phyloP scores from a whole-genome alignment of 2,329 filamentous ascomycete species.

The Ceratocystis alfenasii region DNA sequence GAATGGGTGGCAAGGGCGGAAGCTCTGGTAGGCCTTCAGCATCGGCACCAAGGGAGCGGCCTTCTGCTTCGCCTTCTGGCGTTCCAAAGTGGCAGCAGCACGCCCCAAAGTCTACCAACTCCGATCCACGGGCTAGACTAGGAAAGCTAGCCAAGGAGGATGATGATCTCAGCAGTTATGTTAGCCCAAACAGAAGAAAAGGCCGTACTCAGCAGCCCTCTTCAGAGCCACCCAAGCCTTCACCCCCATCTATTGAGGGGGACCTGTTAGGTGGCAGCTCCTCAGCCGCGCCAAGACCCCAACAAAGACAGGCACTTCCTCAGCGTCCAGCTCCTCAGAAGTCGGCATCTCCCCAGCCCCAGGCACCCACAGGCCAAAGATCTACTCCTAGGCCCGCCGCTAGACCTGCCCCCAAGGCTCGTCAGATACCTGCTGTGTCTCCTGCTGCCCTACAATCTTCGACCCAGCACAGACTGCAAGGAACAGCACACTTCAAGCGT shows the following conservation, averaged over 20 bases:
- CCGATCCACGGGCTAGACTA: constrained; percentile 39
- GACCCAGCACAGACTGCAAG: constrained; percentile 63
- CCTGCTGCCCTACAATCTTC: constrained; percentile 60
- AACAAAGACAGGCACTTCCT: constrained; percentile 31
- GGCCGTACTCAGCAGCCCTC: constrained; percentile 45
- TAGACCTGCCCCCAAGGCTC: constrained; percentile 31
- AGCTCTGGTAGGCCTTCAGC: constrained; percentile 14
- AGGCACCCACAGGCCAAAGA: neutral
- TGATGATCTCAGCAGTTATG: constrained; percentile 68
- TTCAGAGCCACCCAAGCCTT: constrained; percentile 30
- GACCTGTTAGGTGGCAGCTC: constrained; percentile 49
- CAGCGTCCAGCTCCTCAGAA: constrained; percentile 33
- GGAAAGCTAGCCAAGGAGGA: constrained; percentile 66
- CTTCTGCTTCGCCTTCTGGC: constrained; percentile 35
- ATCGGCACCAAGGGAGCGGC: constrained; percentile 24
- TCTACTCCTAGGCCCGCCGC: neutral
- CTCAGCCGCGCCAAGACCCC: constrained; percentile 27
- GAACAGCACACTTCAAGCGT: constrained; percentile 82
- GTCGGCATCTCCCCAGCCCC: constrained; percentile 27
- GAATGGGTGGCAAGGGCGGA: constrained; percentile 32
- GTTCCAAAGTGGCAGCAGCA: constrained; percentile 43
- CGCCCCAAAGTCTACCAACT: constrained; percentile 28
- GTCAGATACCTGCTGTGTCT: constrained; percentile 56
- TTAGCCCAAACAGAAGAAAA: constrained; percentile 74
- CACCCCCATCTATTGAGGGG: constrained; percentile 37